Percentiles rank a stretch among this genome's conserved stretches.
These are phyloP conservation scores for Marvania coccoides DNA, from an alignment of 139 green algal species.

Conservation along the genomic window DNA sequence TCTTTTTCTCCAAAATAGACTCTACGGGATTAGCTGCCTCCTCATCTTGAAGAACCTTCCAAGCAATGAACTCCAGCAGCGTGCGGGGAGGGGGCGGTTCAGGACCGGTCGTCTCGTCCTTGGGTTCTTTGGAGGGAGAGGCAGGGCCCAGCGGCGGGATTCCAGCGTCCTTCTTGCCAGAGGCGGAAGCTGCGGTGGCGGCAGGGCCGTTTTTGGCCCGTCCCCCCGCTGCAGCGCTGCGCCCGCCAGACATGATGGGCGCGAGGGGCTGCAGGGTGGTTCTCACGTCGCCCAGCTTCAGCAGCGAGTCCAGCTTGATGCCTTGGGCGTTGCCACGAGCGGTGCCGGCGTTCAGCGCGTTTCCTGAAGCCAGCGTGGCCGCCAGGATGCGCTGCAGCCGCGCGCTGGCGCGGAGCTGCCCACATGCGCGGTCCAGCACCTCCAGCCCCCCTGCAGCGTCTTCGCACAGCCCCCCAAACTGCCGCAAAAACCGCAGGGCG, in stretches of 20 bases:
- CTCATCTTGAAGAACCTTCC: slow-evolving; percentile 13
- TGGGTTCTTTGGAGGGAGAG: no score
- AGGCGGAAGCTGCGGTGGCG: neutral
- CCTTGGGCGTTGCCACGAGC: slow-evolving; percentile 23
- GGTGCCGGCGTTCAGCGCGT: slow-evolving; percentile 38
- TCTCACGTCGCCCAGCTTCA: slow-evolving; percentile 41
- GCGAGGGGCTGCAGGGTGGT: neutral
- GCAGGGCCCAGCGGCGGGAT: no score
- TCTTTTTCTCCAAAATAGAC: neutral
- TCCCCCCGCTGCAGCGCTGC: neutral
- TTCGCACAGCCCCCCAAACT: slow-evolving; percentile 21
- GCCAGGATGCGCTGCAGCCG: slow-evolving; percentile 18
- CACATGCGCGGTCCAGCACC: slow-evolving; percentile 19
- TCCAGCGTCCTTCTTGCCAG: neutral
- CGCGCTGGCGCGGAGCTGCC: slow-evolving; percentile 22
- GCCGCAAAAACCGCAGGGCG: slow-evolving; percentile 26
- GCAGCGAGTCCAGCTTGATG: slow-evolving; percentile 31
- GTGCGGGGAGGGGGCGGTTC: neutral
- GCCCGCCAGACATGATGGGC: neutral
- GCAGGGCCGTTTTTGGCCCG: neutral
- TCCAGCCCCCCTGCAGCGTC: slow-evolving; percentile 19
- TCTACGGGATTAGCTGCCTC: neutral
- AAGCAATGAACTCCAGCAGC: slow-evolving; percentile 32
- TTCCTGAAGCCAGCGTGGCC: slow-evolving; percentile 28
- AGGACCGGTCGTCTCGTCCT: no score